Base-by-base conservation (phyloP, 495 filamentous ascomycete species). In the Podospora pseudopauciseta region DNA sequence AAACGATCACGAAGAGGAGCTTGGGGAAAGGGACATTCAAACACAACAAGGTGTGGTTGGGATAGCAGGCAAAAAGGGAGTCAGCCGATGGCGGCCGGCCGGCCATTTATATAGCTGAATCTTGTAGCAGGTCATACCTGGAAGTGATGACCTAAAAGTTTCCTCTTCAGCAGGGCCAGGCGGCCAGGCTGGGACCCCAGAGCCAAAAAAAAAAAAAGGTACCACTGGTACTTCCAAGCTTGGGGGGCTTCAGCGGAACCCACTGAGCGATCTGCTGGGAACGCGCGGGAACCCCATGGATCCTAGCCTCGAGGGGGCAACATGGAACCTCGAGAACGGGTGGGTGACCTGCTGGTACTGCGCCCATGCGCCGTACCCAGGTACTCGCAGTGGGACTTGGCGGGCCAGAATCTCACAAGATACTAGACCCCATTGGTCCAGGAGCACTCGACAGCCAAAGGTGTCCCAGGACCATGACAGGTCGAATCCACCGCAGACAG, bases 121-220 rank as follows among this genome's bases (percentile, higher is more conserved):
- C 34, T 65, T 60, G 64, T 57, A 71, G 68, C 55, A 72, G 69
- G 69, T 67, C 57, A 53, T 32, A 68, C 68, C 67, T 71, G 68
- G 63, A 63, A 70, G 67, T 68, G 71, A 77, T 77, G 75, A 76
- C 72, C 71, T 71, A 76, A 77, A 75, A 71, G 20, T 73, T 74
- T 76, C 68, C 67, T 49, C 39, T 71, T 28, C 69, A 66, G 30
- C 61, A 72, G 70, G 64, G 49, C 73, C 72, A 71, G 67, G 57
- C 68, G 53, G 67, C 66, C 39, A 69, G 71, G 64, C 67, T 71
- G 67, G 70, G 74, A 65, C 55, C 58, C 69, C 63, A 20, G 32
- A 53, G 60, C 44, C 57, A 70, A 65, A 66, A 27, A 19, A 70
- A 65, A 66, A 27, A 19, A 57, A 32, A 49, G 39, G 39, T 49